phyloP scores from a whole-genome alignment of 495 filamentous ascomycete genomes.

The Podospora pseudoanserina region DNA sequence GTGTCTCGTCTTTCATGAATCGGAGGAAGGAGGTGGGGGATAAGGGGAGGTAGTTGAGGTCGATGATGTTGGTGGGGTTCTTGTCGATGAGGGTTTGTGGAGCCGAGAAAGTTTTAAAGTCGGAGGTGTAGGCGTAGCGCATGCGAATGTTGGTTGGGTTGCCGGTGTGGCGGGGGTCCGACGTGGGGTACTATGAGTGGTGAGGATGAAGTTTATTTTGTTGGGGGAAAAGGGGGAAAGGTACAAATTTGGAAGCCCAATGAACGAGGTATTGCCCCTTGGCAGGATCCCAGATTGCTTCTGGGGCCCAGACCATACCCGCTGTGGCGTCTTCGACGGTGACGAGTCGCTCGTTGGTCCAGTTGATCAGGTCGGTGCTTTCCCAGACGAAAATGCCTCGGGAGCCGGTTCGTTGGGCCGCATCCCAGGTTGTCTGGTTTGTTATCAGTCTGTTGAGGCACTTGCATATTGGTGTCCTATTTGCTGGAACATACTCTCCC shows the following conservation, averaged over 20 bases:
- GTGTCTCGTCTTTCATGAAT: slow-evolving; percentile 53
- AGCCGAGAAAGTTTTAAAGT: slow-evolving; percentile 41
- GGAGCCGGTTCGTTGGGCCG: slow-evolving; percentile 46
- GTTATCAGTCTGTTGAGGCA: slow-evolving; percentile 2
- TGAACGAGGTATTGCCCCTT: slow-evolving; percentile 51
- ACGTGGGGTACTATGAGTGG: slow-evolving; percentile 36
- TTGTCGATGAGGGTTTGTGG: slow-evolving; percentile 45
- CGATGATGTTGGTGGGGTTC: slow-evolving; percentile 44
- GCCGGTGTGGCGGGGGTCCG: slow-evolving; percentile 38
- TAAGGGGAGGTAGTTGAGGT: slow-evolving; percentile 41
- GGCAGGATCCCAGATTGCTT: slow-evolving; percentile 49
- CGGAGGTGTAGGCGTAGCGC: slow-evolving; percentile 43
- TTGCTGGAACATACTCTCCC: slow-evolving; percentile 35
- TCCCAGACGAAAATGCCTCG: slow-evolving; percentile 55
- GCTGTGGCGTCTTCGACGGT: slow-evolving; percentile 46
- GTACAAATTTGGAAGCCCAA: slow-evolving; percentile 52
- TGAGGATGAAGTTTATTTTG: background rate
- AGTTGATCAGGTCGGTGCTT: slow-evolving; percentile 48
- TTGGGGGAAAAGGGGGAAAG: background rate
- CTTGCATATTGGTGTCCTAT: background rate
- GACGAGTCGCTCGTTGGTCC: slow-evolving; percentile 46
- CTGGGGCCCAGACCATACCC: slow-evolving; percentile 56
- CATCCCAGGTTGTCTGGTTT: slow-evolving; percentile 49
- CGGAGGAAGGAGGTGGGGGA: slow-evolving; percentile 38
- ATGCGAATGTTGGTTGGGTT: slow-evolving; percentile 40